A percentile compares a stretch with the other conserved stretches of the same genome.
Evolutionary conservation across 805 yeast species (phyloP).

Genomic region (Zygosaccharomyces pseudorouxii): DNA sequence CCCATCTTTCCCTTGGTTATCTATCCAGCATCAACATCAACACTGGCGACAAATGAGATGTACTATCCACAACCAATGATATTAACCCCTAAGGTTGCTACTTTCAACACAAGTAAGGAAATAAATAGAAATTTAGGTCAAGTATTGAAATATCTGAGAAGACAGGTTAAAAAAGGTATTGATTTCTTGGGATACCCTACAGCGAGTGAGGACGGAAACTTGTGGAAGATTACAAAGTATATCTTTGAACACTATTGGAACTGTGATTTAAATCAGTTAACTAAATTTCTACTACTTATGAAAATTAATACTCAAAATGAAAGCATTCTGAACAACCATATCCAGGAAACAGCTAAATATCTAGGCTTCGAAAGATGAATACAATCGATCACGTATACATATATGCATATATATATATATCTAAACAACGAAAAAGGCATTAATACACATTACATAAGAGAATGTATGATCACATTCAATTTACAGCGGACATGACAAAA

Average conservation of each 20-base stretch:
- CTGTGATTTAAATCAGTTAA: slow-evolving; percentile 25
- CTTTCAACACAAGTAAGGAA: not conserved
- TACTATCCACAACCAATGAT: not conserved
- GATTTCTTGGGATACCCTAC: slow-evolving; percentile 34
- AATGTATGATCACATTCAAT: not conserved
- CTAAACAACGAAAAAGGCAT: slow-evolving; percentile 1
- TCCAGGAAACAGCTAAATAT: slow-evolving; percentile 25
- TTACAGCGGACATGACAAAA: slow-evolving; percentile 1
- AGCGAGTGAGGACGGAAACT: slow-evolving; percentile 34
- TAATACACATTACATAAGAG: slow-evolving; percentile 6
- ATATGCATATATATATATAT: no score
- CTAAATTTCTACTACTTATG: slow-evolving; percentile 21
- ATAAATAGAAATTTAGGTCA: slow-evolving; percentile 10
- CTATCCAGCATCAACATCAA: slow-evolving; percentile 6
- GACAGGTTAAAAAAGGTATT: slow-evolving; percentile 30
- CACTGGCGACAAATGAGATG: not conserved
- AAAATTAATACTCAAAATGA: slow-evolving; percentile 24
- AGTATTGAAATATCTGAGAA: slow-evolving; percentile 24
- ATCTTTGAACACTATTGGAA: slow-evolving; percentile 37
- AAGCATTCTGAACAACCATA: slow-evolving; percentile 25
- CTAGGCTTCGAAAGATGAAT: slow-evolving; percentile 24
- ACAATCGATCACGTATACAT: no score
- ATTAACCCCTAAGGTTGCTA: not conserved
- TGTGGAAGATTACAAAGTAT: slow-evolving; percentile 34
- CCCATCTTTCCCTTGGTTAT: slow-evolving; percentile 7